These are phyloP conservation scores for Hymenoscyphus albidus DNA, from an alignment of 2,329 filamentous ascomycete species.

Conservation along the genomic window DNA sequence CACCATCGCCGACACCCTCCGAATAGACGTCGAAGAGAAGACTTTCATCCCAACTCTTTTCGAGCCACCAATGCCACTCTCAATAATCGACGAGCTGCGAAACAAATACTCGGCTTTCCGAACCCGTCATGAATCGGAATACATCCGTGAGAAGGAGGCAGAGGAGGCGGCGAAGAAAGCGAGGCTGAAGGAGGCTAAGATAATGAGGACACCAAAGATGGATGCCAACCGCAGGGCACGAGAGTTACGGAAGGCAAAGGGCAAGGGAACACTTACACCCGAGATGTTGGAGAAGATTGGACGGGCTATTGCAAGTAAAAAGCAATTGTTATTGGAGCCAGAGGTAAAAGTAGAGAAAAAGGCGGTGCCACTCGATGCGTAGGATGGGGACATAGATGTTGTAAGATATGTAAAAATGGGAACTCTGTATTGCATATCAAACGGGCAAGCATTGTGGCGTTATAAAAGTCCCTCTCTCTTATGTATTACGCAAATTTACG, in stretches of 20 bases:
- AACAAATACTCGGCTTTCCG: constrained; percentile 80
- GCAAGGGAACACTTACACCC: constrained; percentile 29
- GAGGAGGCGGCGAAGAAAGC: constrained; percentile 48
- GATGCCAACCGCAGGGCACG: constrained; percentile 31
- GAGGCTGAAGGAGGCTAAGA: constrained; percentile 24
- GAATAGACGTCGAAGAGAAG: constrained; percentile 68
- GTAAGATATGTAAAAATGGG: constrained; percentile 31
- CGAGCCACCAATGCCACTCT: constrained; percentile 70
- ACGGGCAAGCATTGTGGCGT: background rate
- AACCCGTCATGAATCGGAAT: constrained; percentile 73
- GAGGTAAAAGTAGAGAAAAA: constrained; percentile 9
- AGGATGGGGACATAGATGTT: constrained; percentile 13
- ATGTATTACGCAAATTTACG: too few relatives aligned
- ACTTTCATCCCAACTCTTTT: constrained; percentile 78
- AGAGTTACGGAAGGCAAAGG: constrained; percentile 26
- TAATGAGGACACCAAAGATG: constrained; percentile 35
- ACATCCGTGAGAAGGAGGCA: constrained; percentile 59
- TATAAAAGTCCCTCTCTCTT: background rate
- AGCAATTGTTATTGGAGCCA: constrained; percentile 16
- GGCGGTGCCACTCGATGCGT: constrained; percentile 14
- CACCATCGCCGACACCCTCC: constrained; percentile 65
- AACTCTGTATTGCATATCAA: constrained; percentile 4
- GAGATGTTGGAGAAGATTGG: constrained; percentile 35
- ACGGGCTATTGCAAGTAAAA: constrained; percentile 32
- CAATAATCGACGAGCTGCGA: constrained; percentile 81